These are phyloP conservation scores for Suillus luteus DNA, from an alignment of 768 basidiomycete species.

Conservation along the genomic window DNA sequence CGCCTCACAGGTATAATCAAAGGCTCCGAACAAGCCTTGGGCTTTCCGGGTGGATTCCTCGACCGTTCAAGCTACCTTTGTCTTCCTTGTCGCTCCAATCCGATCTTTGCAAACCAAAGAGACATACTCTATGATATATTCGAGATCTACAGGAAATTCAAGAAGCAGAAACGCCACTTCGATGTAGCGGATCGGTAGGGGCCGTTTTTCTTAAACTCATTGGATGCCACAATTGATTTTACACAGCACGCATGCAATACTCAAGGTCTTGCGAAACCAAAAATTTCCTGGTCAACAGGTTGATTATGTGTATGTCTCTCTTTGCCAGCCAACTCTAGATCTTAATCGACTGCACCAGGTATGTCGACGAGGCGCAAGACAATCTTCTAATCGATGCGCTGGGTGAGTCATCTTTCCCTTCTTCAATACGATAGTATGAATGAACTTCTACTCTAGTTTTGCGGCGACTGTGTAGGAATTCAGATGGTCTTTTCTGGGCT, in stretches of 20 bases:
- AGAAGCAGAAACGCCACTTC: constrained; percentile 41
- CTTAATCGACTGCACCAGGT: constrained; percentile 40
- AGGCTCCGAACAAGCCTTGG: constrained; percentile 59
- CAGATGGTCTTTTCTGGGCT: constrained; percentile 75
- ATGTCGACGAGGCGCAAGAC: constrained; percentile 77
- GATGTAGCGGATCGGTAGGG: constrained; percentile 63
- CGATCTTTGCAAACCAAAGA: constrained; percentile 55
- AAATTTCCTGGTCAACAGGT: constrained; percentile 40
- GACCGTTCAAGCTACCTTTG: constrained; percentile 45
- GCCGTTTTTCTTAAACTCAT: not conserved
- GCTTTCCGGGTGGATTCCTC: constrained; percentile 39
- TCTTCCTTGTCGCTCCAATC: constrained; percentile 54
- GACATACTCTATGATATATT: constrained; percentile 55
- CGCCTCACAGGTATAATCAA: constrained; percentile 53
- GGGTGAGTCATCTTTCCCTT: constrained; percentile 37
- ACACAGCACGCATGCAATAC: constrained; percentile 52
- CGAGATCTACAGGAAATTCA: constrained; percentile 49
- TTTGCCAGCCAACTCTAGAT: not conserved
- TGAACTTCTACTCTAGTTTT: constrained; percentile 45
- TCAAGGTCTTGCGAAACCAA: constrained; percentile 33
- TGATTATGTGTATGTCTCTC: constrained; percentile 52
- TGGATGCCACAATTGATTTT: not conserved
- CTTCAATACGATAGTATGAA: not conserved
- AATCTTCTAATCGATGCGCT: constrained; percentile 65
- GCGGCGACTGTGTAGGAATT: constrained; percentile 60